Evolutionary conservation across 805 yeast species (phyloP).

Genomic region (Myxozyma mucilagina): DNA sequence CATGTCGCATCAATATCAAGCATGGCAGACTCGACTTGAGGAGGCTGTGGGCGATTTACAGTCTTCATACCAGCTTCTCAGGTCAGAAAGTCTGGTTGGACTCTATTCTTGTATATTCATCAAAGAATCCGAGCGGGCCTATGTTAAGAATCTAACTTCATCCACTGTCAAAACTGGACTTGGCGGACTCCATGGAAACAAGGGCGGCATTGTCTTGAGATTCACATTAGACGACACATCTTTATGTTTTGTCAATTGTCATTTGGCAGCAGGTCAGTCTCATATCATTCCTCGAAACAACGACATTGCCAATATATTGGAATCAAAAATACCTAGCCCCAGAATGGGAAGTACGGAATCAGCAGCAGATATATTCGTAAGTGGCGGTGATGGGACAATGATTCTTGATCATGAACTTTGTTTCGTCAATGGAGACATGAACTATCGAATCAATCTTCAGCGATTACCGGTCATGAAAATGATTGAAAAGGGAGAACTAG

Average conservation of each 20-base stretch:
- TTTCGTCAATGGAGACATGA: slow-evolving; percentile 92
- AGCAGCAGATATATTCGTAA: slow-evolving; percentile 35
- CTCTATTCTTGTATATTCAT: slow-evolving; percentile 69
- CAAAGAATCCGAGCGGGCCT: slow-evolving; percentile 51
- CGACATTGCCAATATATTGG: slow-evolving; percentile 75
- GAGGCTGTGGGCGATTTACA: slow-evolving; percentile 27
- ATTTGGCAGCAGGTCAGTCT: slow-evolving; percentile 89
- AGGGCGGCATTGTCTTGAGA: slow-evolving; percentile 78
- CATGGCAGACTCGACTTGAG: slow-evolving; percentile 39
- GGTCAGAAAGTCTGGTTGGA: slow-evolving; percentile 87
- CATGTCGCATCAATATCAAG: slow-evolving; percentile 43
- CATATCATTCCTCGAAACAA: slow-evolving; percentile 80
- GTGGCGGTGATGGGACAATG: slow-evolving; percentile 48
- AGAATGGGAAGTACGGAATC: slow-evolving; percentile 3
- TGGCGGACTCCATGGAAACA: slow-evolving; percentile 78
- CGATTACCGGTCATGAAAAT: slow-evolving; percentile 66
- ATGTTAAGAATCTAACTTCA: slow-evolving; percentile 64
- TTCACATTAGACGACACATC: slow-evolving; percentile 64
- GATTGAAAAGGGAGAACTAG: slow-evolving; percentile 52
- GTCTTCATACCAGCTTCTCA: slow-evolving; percentile 54
- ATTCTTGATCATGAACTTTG: slow-evolving; percentile 79
- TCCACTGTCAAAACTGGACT: slow-evolving; percentile 86
- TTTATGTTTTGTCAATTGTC: slow-evolving; percentile 79
- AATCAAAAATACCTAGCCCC: slow-evolving; percentile 45
- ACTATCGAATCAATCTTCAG: slow-evolving; percentile 72